A percentile compares a stretch with the other conserved stretches of the same genome.
These are phyloP conservation scores for Hypoxylon intermedium DNA, from an alignment of 495 filamentous ascomycete species.

Conservation along the genomic window DNA sequence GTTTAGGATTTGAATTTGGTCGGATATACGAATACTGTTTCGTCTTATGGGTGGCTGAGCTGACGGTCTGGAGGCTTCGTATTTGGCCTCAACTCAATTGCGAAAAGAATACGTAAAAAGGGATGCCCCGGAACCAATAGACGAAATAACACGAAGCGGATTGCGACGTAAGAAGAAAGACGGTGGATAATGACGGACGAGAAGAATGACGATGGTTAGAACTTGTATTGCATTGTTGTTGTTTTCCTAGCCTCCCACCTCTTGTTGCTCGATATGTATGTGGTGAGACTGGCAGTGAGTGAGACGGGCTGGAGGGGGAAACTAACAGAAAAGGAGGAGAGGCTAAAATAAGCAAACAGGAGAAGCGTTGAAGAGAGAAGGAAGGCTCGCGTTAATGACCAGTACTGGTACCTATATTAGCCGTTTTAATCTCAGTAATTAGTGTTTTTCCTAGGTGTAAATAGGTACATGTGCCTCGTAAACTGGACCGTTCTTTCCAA, in stretches of 20 bases:
- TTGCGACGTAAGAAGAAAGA: neutral
- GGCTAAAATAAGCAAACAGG: constrained; percentile 22
- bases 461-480: neutral
- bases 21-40: constrained; percentile 4
- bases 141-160: neutral
- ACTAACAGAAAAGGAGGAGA: constrained; percentile 23
- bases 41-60: constrained; percentile 16
- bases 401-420: constrained; percentile 11
- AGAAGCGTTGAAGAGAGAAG: constrained; percentile 17
- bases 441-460: neutral
- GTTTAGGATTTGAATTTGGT: constrained; percentile 2
- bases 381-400: constrained; percentile 20
- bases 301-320: constrained; percentile 12
- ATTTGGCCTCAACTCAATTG: constrained; percentile 25
- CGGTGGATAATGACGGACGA: constrained; percentile 28
- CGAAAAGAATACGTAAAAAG: constrained; percentile 18
- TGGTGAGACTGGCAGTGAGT: constrained; percentile 7
- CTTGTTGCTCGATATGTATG: constrained; percentile 4
- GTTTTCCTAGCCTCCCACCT: constrained; percentile 14
- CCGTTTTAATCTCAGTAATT: neutral
- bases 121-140: neutral
- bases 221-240: constrained; percentile 26
- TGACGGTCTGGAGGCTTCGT: constrained; percentile 26
- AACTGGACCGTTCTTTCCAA: no score
- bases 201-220: constrained; percentile 17